phyloP scores from a whole-genome alignment of 768 basidiomycete genomes.

The Cystofilobasidium ferigula region DNA sequence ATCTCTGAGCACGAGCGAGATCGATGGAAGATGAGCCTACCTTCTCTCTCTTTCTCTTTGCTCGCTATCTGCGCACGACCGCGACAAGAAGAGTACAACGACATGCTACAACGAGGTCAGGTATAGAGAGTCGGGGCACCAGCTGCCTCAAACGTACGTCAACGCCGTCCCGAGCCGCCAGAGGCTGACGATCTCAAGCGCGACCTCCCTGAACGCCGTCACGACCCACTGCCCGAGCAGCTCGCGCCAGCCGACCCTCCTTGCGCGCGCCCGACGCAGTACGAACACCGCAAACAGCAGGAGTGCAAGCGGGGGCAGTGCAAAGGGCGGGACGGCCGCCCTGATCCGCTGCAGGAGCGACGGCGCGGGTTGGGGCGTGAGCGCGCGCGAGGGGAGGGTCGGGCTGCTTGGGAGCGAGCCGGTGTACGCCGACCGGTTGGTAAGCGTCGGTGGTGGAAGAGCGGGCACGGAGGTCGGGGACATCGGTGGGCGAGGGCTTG shows the following conservation, averaged over 20 bases:
- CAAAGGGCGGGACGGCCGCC: not conserved
- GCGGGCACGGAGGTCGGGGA: no score
- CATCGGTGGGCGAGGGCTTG: not conserved
- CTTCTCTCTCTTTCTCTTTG: no score
- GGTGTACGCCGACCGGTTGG: conserved; percentile 2
- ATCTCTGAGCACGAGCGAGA: not conserved
- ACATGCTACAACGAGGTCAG: no score
- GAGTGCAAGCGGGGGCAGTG: not conserved
- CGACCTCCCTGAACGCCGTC: not conserved
- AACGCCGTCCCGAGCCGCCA: not conserved
- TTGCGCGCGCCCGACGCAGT: not conserved
- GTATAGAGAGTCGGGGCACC: no score
- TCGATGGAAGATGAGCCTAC: no score
- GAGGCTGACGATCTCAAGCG: not conserved
- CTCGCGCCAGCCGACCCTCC: not conserved
- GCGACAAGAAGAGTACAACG: no score
- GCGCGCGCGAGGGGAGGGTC: not conserved
- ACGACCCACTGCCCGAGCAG: not conserved
- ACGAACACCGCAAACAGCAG: not conserved
- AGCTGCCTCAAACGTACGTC: not conserved
- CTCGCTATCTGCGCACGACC: no score
- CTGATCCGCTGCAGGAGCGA: not conserved
- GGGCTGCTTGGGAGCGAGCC: not conserved
- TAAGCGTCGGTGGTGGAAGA: not conserved
- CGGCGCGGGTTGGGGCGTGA: not conserved